Evolutionary conservation across 176 grass and related monocot genomes (phyloP).

Genomic region (Tillandsia fasciculata): DNA sequence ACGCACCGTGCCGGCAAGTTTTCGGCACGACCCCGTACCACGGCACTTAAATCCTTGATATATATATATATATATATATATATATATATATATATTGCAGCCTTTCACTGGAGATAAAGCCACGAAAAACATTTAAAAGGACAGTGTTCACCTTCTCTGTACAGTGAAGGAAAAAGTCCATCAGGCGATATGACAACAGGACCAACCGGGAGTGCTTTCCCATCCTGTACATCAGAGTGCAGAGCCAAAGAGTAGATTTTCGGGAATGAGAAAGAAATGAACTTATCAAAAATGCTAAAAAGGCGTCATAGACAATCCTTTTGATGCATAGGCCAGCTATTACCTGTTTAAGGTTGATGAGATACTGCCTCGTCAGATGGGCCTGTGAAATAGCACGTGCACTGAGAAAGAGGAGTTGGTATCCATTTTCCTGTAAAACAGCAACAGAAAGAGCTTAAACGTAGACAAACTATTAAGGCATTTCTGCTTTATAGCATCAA

Average conservation of each 20-base stretch:
- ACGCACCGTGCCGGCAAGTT: no score
- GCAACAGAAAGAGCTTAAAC: constrained; percentile 16
- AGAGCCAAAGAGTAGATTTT: background rate
- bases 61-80: no score
- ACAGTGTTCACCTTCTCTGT: constrained; percentile 73
- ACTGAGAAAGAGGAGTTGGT: constrained; percentile 88
- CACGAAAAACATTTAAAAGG: constrained; percentile 2
- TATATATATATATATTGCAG: no score
- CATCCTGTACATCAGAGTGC: constrained; percentile 61
- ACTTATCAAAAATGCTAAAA: background rate
- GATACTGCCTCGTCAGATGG: constrained; percentile 76
- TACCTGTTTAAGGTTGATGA: constrained; percentile 95
- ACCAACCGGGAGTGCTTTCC: constrained; percentile 81
- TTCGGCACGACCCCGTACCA: no score
- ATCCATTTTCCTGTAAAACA: constrained; percentile 79
- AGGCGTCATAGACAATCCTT: background rate
- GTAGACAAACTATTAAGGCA: constrained; percentile 10
- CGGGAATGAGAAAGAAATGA: no score
- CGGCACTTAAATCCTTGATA: no score
- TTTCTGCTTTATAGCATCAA: background rate
- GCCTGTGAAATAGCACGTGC: constrained; percentile 95
- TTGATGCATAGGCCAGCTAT: background rate
- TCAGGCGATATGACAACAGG: constrained; percentile 99
- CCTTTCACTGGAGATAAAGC: background rate
- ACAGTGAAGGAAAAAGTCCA: constrained; percentile 93